Percentiles rank a stretch among this genome's conserved stretches.
phyloP scores from a whole-genome alignment of 2,329 filamentous ascomycete species.

The Paramyrothecium sp. region DNA sequence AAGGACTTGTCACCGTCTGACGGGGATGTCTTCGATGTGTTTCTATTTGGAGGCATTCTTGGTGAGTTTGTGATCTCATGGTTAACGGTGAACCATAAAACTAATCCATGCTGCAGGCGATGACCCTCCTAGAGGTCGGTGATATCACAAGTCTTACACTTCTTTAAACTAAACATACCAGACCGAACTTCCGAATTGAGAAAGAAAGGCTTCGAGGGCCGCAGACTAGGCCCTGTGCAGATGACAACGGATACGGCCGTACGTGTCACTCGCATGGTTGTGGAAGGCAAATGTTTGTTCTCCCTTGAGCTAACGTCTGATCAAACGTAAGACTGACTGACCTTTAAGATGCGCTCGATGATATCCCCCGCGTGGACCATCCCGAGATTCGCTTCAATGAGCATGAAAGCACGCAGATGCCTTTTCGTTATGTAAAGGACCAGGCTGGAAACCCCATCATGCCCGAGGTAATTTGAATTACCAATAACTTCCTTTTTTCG shows the following conservation, averaged over 20 bases:
- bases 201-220: slow-evolving; percentile 86
- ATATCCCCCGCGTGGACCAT: slow-evolving; percentile 81
- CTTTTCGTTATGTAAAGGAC: slow-evolving; percentile 88
- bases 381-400: slow-evolving; percentile 88
- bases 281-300: slow-evolving; percentile 73
- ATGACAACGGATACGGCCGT: slow-evolving; percentile 99
- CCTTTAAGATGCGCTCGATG: slow-evolving; percentile 62
- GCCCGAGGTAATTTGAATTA: slow-evolving; percentile 66
- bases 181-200: slow-evolving; percentile 95
- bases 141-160: background rate
- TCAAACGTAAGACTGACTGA: slow-evolving; percentile 31
- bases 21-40: slow-evolving; percentile 79
- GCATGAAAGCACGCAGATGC: slow-evolving; percentile 95
- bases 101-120: slow-evolving; percentile 59
- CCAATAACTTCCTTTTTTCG: background rate
- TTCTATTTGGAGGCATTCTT: slow-evolving; percentile 93
- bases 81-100: background rate
- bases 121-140: slow-evolving; percentile 84
- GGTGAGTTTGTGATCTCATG: slow-evolving; percentile 50
- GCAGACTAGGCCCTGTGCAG: slow-evolving; percentile 85
- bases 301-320: slow-evolving; percentile 3
- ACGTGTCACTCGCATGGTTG: slow-evolving; percentile 84
- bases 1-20: slow-evolving; percentile 83
- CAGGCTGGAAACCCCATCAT: slow-evolving; percentile 79
- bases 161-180: slow-evolving; percentile 29